phyloP scores from a whole-genome alignment of 257 asterid genomes.

The Solanum gandarillasii region DNA sequence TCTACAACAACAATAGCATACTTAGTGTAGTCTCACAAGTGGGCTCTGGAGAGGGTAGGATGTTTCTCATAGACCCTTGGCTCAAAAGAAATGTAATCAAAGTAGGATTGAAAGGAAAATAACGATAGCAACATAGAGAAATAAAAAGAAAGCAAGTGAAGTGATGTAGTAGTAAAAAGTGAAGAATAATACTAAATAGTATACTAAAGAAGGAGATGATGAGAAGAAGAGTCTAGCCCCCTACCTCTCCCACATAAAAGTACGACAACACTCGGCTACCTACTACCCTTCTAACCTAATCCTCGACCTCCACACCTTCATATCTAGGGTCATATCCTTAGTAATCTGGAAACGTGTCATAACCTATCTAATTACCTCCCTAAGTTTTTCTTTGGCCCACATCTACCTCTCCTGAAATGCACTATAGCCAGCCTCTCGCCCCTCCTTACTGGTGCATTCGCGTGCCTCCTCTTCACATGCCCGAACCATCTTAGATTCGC shows the following conservation, averaged over 20 bases:
- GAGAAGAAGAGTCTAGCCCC: neutral
- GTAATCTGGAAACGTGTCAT: neutral
- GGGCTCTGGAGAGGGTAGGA: neutral
- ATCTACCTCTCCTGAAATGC: neutral
- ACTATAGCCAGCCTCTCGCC: neutral
- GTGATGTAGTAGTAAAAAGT: neutral
- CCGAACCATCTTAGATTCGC: neutral
- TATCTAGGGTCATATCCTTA: neutral
- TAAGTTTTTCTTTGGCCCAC: neutral
- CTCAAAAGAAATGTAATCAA: neutral
- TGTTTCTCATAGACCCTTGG: neutral
- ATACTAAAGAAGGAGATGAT: neutral
- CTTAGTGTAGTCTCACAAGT: neutral
- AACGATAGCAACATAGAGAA: neutral
- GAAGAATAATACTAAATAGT: neutral
- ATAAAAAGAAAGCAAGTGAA: neutral
- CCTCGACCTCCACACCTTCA: neutral
- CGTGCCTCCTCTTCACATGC: neutral
- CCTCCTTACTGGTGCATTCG: neutral
- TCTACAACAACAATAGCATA: neutral
- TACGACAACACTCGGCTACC: neutral
- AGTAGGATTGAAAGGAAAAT: neutral
- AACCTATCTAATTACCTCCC: neutral
- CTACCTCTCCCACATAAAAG: neutral
- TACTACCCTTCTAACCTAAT: neutral